Evolutionary conservation across 2,329 filamentous ascomycete genomes (phyloP).

Genomic region (Xylariaceae sp.): DNA sequence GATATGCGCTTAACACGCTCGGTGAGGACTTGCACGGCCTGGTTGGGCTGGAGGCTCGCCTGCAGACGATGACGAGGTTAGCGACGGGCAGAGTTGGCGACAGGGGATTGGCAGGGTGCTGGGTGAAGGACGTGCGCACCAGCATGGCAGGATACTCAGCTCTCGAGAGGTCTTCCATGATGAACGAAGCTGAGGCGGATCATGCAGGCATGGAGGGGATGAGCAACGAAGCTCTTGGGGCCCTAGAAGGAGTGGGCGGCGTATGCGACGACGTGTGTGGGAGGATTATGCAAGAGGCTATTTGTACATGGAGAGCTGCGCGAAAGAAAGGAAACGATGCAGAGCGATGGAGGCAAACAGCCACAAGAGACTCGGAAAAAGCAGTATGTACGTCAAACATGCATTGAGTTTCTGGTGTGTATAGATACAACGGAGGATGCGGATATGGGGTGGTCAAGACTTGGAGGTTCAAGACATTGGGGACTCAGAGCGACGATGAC

Average conservation of each 20-base stretch:
- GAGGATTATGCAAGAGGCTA: constrained; percentile 11
- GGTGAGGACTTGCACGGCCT: constrained; percentile 78
- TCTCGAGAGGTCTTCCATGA: constrained; percentile 75
- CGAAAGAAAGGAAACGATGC: neutral
- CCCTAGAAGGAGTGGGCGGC: constrained; percentile 12
- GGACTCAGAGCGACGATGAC: no score
- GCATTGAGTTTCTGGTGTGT: constrained; percentile 4
- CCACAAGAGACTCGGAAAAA: no score
- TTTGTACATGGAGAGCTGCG: constrained; percentile 14
- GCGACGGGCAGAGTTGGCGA: constrained; percentile 11
- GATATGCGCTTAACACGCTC: constrained; percentile 86
- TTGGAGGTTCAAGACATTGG: no score
- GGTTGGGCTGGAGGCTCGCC: constrained; percentile 76
- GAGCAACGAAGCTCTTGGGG: constrained; percentile 27
- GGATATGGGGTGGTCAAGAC: neutral
- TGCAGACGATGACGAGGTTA: constrained; percentile 37
- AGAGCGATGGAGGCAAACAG: neutral
- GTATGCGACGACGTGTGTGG: constrained; percentile 6
- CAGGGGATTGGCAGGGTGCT: neutral
- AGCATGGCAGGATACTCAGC: constrained; percentile 92
- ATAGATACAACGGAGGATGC: constrained; percentile 13
- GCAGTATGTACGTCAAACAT: no score
- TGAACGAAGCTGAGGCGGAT: constrained; percentile 27
- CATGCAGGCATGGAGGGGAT: constrained; percentile 29
- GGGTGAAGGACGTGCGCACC: constrained; percentile 55